phyloP scores from a whole-genome alignment of 176 grass and related monocot genomes.

The Aegilops sharonensis region DNA sequence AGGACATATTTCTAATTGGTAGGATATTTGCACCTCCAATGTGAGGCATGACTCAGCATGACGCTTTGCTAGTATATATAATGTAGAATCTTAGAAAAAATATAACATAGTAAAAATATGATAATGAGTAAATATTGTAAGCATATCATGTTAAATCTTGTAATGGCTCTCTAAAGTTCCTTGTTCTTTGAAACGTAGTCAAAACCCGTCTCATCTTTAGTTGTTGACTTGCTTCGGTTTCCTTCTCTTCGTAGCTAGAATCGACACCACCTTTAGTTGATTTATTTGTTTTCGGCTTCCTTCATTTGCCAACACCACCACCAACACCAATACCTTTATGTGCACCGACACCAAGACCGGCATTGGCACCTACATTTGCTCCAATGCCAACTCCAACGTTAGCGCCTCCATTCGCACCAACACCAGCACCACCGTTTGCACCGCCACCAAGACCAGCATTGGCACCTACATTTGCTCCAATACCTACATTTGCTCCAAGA shows the following conservation, averaged over 20 bases:
- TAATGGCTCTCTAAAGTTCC: background rate
- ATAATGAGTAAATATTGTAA: background rate
- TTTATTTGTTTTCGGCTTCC: background rate
- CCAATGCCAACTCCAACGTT: background rate
- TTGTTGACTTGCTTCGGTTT: background rate
- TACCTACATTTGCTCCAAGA: background rate
- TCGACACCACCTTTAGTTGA: background rate
- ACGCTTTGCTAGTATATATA: too few species aligned
- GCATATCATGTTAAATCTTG: background rate
- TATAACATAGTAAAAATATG: too few species aligned
- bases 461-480: background rate
- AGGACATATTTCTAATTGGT: background rate
- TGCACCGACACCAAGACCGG: background rate
- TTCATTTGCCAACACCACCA: background rate
- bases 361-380: background rate
- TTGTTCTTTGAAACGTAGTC: background rate
- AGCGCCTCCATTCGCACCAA: background rate
- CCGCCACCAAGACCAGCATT: background rate
- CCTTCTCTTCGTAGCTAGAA: background rate
- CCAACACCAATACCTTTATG: background rate
- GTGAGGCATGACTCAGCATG: too few species aligned
- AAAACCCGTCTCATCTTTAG: background rate
- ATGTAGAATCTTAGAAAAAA: too few species aligned
- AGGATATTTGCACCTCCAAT: background rate
- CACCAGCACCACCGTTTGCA: background rate